Evolutionary conservation across 257 asterid species (phyloP), one percentile per base, ranked within the genome.

Genomic region (Jacaranda mimosifolia): DNA sequence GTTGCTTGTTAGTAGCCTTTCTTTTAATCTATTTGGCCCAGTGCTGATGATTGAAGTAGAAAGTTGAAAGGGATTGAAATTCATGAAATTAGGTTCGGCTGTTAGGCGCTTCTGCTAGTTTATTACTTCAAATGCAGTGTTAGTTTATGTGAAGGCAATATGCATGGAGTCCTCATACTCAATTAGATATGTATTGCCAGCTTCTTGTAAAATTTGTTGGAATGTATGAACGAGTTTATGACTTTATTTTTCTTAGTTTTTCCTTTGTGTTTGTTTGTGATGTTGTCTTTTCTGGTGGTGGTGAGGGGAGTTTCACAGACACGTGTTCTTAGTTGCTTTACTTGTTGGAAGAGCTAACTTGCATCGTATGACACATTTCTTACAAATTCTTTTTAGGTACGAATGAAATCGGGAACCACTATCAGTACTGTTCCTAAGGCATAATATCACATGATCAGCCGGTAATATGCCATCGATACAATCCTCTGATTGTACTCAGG

Each of bases 391-490:
- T 84, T 48, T 64, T 78, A 96, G 99, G 99, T 96, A 32, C 91
- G 99, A 75, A 82, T 56, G 84, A 89, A 84, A 75, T 82, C 91
- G 6, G 99, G 97, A 72, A 80, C 80, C 55, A 85, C 79, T 15
- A 38, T 93, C 77, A 89, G 40, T 73, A 79, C 92, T 57, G 90
- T 84, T 81, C 95, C 98, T 3, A 96, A 93, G 88, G 92, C 97
- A 53, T 86, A 4, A 91, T 91, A 68, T 77, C 90, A 40, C 99
- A 96, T 80, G 98, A 96, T 18, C 94, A 93, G 19, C 99, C 99
- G 85, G 97, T 96, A 89, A 83, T 46, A 18, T 75, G 63, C 57
- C 52, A 35, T 52, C 43, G 6, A 59, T 40, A 18, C 26, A 42
- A 15, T 53, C 26, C 58, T 79, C 70, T 43, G 26, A 10, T 42